Base-by-base conservation (phyloP, 805 yeast genomes). In the Candida ascalaphidarum region DNA sequence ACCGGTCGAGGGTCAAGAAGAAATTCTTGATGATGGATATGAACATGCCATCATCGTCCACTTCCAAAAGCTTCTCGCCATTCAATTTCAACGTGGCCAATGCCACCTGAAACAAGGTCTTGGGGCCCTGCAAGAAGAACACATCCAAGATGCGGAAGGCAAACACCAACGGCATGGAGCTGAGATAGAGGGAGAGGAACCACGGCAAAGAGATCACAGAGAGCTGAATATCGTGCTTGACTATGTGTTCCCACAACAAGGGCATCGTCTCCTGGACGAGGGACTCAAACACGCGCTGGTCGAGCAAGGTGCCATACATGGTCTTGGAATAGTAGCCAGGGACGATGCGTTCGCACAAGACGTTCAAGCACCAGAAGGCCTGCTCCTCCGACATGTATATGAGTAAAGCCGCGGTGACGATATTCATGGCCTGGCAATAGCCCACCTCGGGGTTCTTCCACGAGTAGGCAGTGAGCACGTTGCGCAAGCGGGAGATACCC, bases 401-500 rank as follows among this genome's bases (percentile, higher is more conserved):
- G 28, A 82, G 56, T 29, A 82, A 52, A 0, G 84, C 88, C 2
- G 94, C 94, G 2, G 74, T 76, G 7, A 82, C 86, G 28, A 92
- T 92, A 50, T 92, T 92, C 98, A 94, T 92, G 1, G 97, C 98
- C 54, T 92, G 98, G 51, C 99, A 92, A 52, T 92, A 92, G 0
- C 99, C 99, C 15, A 92, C 84, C 23, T 89, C 95, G 0, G 95
- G 96, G 50, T 88, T 86, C 39, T 81, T 83, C 96, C 97, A 92
- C 0, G 96, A 83, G 47, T 88, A 92, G 1, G 96, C 96, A 0
- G 94, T 81, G 33, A 92, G 65, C 1, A 92, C 97, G 35, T 94
- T 68, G 36, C 98, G 68, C 26, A 92, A 65, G 30, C 95, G 65
- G 27, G 66, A 71, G 24, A 92, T 88, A 5, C 99, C 98, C 44